These are phyloP conservation scores for Nakaseomyces delphensis DNA, from an alignment of 1,139 yeast species.

Conservation along the genomic window DNA sequence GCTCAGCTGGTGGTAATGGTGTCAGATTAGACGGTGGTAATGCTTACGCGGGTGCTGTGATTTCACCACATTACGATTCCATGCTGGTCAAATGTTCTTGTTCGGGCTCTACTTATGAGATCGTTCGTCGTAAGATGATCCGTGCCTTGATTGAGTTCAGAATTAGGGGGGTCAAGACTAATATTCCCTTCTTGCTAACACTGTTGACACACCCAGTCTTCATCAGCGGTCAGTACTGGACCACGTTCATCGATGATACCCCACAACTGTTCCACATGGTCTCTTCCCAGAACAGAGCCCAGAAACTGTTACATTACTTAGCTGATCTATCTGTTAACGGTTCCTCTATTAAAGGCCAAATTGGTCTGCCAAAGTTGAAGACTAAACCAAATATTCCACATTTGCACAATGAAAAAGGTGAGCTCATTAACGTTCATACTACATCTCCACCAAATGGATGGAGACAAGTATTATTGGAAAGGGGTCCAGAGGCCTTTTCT, in stretches of 20 bases:
- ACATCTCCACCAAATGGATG: conserved; percentile 68
- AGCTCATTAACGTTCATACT: conserved; percentile 47
- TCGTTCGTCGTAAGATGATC: conserved; percentile 94
- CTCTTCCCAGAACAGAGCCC: conserved; percentile 92
- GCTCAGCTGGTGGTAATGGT: conserved; percentile 99
- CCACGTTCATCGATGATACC: conserved; percentile 96
- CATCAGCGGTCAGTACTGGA: conserved; percentile 87
- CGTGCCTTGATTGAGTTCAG: conserved; percentile 94
- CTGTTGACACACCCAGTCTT: conserved; percentile 83
- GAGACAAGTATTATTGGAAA: conserved; percentile 76
- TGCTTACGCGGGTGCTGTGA: conserved; percentile 97
- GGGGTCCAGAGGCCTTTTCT: conserved; percentile 88
- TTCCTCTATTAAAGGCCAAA: conserved; percentile 88
- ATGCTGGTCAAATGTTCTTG: conserved; percentile 97
- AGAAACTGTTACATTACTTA: conserved; percentile 76
- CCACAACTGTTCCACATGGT: conserved; percentile 94
- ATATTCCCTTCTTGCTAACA: conserved; percentile 93
- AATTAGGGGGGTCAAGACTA: conserved; percentile 97
- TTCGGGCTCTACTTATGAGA: conserved; percentile 93
- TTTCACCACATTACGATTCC: conserved; percentile 96
- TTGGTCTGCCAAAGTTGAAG: conserved; percentile 77
- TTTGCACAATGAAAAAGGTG: conserved; percentile 49
- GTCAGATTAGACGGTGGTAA: conserved; percentile 98
- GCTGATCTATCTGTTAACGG: conserved; percentile 95
- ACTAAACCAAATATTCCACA: conserved; percentile 70